These are phyloP conservation scores for Alternaria sp. DNA, from an alignment of 2,329 filamentous ascomycete genomes.

Conservation along the genomic window DNA sequence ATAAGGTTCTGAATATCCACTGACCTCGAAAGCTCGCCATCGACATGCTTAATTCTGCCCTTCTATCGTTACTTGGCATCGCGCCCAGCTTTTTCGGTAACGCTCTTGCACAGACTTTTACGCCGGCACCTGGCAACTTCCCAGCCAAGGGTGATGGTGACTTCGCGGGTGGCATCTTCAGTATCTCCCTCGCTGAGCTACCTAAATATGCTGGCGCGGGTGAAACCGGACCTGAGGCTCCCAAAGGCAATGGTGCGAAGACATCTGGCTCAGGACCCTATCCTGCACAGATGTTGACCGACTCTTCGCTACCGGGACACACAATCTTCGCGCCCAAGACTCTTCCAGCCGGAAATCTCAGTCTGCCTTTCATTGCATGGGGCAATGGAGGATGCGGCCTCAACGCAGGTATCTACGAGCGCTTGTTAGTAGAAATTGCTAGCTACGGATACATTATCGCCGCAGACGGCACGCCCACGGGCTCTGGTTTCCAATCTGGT, in stretches of 20 bases:
- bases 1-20: neutral
- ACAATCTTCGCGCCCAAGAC: neutral
- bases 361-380: constrained; percentile 32
- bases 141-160: constrained; percentile 32
- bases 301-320: constrained; percentile 2
- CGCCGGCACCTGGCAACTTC: constrained; percentile 24
- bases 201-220: constrained; percentile 18
- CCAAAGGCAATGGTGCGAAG: no score
- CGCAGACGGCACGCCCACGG: constrained; percentile 26
- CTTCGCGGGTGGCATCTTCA: constrained; percentile 33
- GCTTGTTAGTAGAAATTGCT: constrained; percentile 30
- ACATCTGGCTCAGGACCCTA: constrained; percentile 26
- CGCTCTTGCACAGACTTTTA: constrained; percentile 18
- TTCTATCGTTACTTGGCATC: constrained; percentile 9
- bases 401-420: constrained; percentile 23
- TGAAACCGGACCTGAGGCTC: no score
- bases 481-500: neutral
- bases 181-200: constrained; percentile 29
- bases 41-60: constrained; percentile 7
- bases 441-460: constrained; percentile 30
- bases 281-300: constrained; percentile 27
- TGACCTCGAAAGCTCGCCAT: neutral
- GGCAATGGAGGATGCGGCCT: constrained; percentile 29
- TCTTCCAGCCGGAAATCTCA: constrained; percentile 22
- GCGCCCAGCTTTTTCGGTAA: neutral